Evolutionary conservation across 345 rosid species (phyloP).

Genomic region (Eucalyptus polyanthemos): DNA sequence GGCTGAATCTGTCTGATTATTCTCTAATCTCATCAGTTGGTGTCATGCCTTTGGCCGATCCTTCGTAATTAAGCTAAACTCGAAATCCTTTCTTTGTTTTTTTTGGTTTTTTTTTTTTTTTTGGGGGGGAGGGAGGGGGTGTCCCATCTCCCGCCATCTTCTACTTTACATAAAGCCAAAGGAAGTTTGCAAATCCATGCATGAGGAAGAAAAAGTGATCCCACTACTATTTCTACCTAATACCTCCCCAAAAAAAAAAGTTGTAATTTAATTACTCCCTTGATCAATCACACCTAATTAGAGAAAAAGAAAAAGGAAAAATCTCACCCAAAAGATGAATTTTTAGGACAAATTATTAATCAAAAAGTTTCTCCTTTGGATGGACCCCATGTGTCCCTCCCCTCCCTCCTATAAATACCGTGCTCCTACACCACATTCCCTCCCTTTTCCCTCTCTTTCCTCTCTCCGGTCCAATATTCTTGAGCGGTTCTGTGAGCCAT

Average conservation of each 20-base stretch:
- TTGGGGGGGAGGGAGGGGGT: rapidly evolving
- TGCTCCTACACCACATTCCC: conserved; percentile 2
- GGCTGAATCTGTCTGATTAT: not conserved
- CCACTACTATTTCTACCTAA: not conserved
- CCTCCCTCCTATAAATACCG: conserved; percentile 33
- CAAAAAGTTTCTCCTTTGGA: not conserved
- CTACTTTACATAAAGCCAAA: not conserved
- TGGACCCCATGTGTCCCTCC: conserved; percentile 9
- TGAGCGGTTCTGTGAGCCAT: not conserved
- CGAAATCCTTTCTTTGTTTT: not conserved
- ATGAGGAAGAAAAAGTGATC: not conserved
- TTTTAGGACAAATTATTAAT: not conserved
- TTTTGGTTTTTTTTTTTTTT: too few relatives aligned
- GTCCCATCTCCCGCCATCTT: not conserved
- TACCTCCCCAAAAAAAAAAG: not conserved
- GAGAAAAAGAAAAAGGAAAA: not conserved
- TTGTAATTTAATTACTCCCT: not conserved
- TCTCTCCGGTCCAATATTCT: conserved; percentile 5
- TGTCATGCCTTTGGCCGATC: conserved; percentile 12
- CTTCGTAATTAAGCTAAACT: conserved; percentile 84
- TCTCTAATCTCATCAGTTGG: not conserved
- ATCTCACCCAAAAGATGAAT: not conserved
- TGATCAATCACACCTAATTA: not conserved
- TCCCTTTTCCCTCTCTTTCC: conserved; percentile 40
- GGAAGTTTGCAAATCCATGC: not conserved